phyloP scores from a whole-genome alignment of 306 rosid species.

The Canavalia gladiata region DNA sequence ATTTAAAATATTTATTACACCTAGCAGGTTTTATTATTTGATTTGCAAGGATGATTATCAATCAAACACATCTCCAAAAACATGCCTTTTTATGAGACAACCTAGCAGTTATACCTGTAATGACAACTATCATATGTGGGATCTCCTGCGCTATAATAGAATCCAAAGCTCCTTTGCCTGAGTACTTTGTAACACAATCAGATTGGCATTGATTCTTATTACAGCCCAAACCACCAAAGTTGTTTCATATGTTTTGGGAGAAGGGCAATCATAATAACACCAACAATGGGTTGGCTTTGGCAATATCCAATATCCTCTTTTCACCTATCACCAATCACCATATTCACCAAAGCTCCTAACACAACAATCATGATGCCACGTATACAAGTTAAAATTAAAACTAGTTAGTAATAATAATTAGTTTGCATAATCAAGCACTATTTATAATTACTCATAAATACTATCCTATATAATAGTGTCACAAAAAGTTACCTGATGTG shows the following conservation, averaged over 20 bases:
- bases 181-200: neutral
- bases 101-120: no score
- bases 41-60: no score
- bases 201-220: neutral
- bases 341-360: neutral
- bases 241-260: neutral
- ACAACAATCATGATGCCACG: neutral
- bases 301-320: neutral
- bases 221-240: neutral
- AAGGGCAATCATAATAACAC: neutral
- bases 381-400: neutral
- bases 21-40: no score
- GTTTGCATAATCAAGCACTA: no score
- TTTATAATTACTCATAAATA: no score
- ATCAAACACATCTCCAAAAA: no score
- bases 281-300: neutral
- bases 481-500: neutral
- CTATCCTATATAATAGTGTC: no score
- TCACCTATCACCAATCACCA: neutral
- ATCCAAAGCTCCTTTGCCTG: no score
- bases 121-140: no score
- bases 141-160: no score
- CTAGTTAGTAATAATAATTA: neutral
- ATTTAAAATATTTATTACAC: no score
- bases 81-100: no score